A percentile compares a stretch with the other conserved stretches of the same genome.
Conservation (phyloP, 2,329 filamentous ascomycete species). For the Epichloe amarillans region DNA sequence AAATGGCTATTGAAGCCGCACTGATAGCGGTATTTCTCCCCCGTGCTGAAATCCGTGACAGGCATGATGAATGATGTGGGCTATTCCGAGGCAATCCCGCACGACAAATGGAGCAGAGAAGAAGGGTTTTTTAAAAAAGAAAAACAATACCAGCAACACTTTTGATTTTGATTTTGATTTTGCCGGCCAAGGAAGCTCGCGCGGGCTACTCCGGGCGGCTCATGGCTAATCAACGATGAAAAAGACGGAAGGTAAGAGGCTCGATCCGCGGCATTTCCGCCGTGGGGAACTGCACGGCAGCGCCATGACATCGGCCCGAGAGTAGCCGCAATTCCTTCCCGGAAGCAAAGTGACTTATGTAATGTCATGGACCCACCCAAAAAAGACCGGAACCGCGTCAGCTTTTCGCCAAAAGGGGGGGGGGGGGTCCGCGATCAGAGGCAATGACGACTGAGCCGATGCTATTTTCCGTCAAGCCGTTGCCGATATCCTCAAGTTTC, state of each 20-base stretch:
- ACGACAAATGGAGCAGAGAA: background rate
- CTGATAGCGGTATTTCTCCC: slow-evolving; percentile 57
- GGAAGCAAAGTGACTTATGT: background rate
- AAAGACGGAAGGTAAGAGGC: background rate
- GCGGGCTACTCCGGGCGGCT: background rate
- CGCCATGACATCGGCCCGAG: slow-evolving; percentile 2
- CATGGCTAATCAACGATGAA: background rate
- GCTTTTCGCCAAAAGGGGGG: background rate
- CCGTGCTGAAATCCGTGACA: slow-evolving; percentile 32
- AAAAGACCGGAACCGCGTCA: background rate
- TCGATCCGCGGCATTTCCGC: slow-evolving; percentile 4
- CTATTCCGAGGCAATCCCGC: background rate
- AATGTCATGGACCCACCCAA: too few species aligned
- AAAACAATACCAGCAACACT: background rate
- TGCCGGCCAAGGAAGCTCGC: background rate
- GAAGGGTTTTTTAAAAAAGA: too few species aligned
- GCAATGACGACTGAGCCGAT: background rate
- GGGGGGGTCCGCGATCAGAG: background rate
- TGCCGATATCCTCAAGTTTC: background rate
- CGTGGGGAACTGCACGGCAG: slow-evolving; percentile 1
- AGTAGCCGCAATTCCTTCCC: background rate
- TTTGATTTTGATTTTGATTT: background rate
- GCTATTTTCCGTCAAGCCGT: background rate
- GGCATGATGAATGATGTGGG: slow-evolving; percentile 27
- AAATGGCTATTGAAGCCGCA: slow-evolving; percentile 68